Base-by-base conservation (phyloP, 1,139 yeast genomes). In the Saccharomycopsis hybrid region DNA sequence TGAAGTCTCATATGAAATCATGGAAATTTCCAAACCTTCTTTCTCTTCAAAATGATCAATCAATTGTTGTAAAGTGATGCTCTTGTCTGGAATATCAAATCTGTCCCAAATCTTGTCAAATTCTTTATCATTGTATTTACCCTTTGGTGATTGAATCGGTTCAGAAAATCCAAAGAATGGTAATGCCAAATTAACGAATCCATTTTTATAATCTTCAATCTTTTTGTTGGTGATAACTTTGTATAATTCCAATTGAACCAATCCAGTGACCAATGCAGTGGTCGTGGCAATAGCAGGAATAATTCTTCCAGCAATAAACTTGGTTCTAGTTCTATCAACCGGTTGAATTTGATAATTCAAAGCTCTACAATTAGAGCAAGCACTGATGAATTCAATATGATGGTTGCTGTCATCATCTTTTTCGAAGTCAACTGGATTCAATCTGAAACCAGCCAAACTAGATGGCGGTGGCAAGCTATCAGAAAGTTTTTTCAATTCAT, bases 241-340 rank as follows among this genome's bases (percentile, higher is more conserved):
- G 73, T 88, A 85, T 54, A 92, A 74, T 68, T 92, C 99, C 59
- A 92, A 73, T 62, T 95, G 87, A 40, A 89, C 95, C 61, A 92
- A 74, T 43, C 99, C 99, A 4, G 98, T 88, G 11, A 92, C 97
- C 60, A 90, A 73, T 9, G 97, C 95, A 25, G 99, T 92, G 3
- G 99, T 94, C 1, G 99, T 92, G 38, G 98, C 98, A 72, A 92
- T 92, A 18, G 98, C 98, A 9, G 99, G 99, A 58, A 92, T 90
- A 58, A 92, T 92, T 67, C 94, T 83, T 50, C 97, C 97, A 13
- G 95, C 95, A 64, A 85, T 85, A 57, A 85, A 83, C 65, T 85
- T 85, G 33, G 94, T 85, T 69, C 82, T 84, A 49, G 77, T 77
- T 52, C 78, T 78, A 63, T 83, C 94, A 32, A 85, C 92, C 55